Base-by-base conservation (phyloP, 495 filamentous ascomycete genomes). In the Penicillium arizonense region DNA sequence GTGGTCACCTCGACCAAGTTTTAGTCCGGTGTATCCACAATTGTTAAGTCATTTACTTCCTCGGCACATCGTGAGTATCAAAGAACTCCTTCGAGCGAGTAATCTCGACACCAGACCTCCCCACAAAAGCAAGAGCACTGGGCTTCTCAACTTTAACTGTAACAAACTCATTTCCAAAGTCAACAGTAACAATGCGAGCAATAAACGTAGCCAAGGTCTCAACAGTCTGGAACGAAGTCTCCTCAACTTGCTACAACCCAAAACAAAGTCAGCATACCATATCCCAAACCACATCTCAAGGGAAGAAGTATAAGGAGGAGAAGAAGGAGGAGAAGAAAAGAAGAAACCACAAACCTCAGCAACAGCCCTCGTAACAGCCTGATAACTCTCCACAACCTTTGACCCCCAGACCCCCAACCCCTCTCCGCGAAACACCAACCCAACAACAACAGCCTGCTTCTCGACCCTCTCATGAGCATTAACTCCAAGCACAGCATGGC, bases 101-200 rank as follows among this genome's bases (percentile, higher is more conserved):
- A 44, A 84, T 78, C 61, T 83, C 75, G 6, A 84, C 78, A 5
- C 79, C 81, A 14, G 81, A 77, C 50, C 71, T 63, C 52, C 77
- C 68, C 5, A 82, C 79, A 65, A 82, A 82, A 6, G 79, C 74
- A 54, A 84, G 46, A 11, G 81, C 81, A 56, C 76, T 82, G 3
- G 81, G 80, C 62, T 84, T 84, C 54, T 83, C 74, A n/a, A 80
- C 73, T 47, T 55, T 57, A 1, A 82, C 81, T 0, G 78, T 82
- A 16, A 82, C 75, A 39, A 74, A 65, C 40, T 75, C 67, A 51
- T 82, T 73, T 7, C 71, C 74, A 57, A 77, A 82, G 23, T 77
- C 71, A 40, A 81, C 68, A 13, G 78, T 80, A 43, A 71, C 75
- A 55, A 76, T 79, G 37, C 70, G 75, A 26, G 78, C 79, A 41